phyloP scores from a whole-genome alignment of 352 stramenopile species.

The Phytophthora citricola region DNA sequence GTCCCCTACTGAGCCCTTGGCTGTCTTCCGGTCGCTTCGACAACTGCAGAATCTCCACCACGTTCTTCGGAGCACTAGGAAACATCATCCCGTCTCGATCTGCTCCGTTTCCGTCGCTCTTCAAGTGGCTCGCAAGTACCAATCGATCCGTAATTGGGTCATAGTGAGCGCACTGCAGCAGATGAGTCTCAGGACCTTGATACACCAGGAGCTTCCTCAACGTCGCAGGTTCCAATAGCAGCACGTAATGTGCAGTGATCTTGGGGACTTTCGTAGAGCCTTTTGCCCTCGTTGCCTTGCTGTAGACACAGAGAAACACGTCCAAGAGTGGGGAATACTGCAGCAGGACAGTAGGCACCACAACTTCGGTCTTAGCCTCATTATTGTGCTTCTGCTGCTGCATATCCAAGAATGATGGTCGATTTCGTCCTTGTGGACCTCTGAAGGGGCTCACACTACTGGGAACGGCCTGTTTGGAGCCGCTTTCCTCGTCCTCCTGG shows the following conservation, averaged over 20 bases:
- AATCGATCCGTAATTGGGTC: slow-evolving; percentile 48
- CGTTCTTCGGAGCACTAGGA: slow-evolving; percentile 40
- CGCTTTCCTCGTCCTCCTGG: slow-evolving; percentile 1
- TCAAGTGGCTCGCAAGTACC: slow-evolving; percentile 45
- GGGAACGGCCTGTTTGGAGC: not conserved
- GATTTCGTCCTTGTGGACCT: slow-evolving; percentile 10
- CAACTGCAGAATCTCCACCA: slow-evolving; percentile 59
- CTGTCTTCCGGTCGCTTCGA: slow-evolving; percentile 44
- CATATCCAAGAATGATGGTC: slow-evolving; percentile 24
- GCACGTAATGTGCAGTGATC: slow-evolving; percentile 43
- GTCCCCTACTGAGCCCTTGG: not conserved
- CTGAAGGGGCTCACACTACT: slow-evolving; percentile 5
- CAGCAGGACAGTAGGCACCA: slow-evolving; percentile 39
- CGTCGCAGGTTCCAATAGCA: slow-evolving; percentile 70
- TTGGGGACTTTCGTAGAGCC: slow-evolving; percentile 5
- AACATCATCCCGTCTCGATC: slow-evolving; percentile 10
- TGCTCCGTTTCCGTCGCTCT: not conserved
- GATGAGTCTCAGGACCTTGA: slow-evolving; percentile 45
- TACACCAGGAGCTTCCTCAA: slow-evolving; percentile 67
- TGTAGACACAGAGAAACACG: slow-evolving; percentile 75
- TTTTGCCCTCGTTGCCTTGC: slow-evolving; percentile 11
- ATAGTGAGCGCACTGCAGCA: slow-evolving; percentile 53
- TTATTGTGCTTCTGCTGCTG: slow-evolving; percentile 18
- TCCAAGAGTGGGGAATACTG: slow-evolving; percentile 53
- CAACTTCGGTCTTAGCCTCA: slow-evolving; percentile 6